A percentile compares a stretch with the other conserved stretches of the same genome.
These are phyloP conservation scores for Anastatica hierochuntica DNA, from an alignment of 345 rosid genomes.

Conservation along the genomic window DNA sequence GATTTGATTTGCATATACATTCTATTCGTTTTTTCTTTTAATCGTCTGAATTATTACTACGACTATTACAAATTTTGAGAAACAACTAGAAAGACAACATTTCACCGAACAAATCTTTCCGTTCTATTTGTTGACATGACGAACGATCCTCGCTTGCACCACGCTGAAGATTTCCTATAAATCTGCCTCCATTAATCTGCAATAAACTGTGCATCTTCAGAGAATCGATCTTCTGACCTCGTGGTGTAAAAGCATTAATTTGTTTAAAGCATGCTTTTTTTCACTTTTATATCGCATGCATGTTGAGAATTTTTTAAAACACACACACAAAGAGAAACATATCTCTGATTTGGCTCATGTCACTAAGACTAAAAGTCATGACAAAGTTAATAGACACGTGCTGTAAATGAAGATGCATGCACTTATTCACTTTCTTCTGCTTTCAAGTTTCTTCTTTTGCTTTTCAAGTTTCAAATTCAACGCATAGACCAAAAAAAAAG, in stretches of 20 bases:
- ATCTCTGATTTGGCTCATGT: constrained; percentile 13
- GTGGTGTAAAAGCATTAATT: no score
- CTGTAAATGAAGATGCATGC: constrained; percentile 23
- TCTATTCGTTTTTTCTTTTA: neutral
- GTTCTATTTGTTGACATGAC: no score
- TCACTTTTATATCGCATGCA: constrained; percentile 5
- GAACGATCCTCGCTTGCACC: no score
- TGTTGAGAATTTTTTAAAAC: neutral
- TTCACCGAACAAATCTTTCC: no score
- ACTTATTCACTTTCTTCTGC: constrained; percentile 12
- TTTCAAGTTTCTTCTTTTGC: neutral
- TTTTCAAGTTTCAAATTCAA: neutral
- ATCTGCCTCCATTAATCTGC: no score
- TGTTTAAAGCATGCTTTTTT: neutral
- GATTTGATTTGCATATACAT: neutral
- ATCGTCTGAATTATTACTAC: no score
- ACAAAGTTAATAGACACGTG: constrained; percentile 20
- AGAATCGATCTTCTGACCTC: no score
- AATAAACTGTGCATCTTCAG: no score
- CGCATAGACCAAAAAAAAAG: neutral
- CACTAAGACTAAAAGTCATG: constrained; percentile 16
- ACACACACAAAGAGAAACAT: neutral
- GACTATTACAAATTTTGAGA: no score
- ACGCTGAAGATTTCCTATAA: no score
- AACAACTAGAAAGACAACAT: no score